Evolutionary conservation across 1,139 yeast genomes (phyloP), one percentile per base, ranked within the genome.

Genomic region (Diutina scorzettiae): DNA sequence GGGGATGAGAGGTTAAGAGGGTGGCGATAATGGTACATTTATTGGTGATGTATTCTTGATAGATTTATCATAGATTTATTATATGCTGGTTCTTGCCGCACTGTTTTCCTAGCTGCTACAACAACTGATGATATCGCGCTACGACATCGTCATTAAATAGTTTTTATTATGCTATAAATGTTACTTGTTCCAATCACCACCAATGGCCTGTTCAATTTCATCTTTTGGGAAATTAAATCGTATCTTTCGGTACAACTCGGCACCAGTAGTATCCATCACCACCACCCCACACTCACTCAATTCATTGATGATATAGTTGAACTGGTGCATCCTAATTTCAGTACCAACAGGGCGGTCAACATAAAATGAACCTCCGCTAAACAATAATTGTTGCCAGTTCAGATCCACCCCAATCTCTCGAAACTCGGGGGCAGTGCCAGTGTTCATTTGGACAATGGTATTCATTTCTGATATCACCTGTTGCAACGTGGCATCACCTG

Each of bases 401-500:
- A 23, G 28, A 16, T 9, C 11, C 39, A 23, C 20, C n/a, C 19
- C 27, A 14, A 34, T 34, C 6, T 21, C 39, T 9, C 16, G n/a
- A 7, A 34, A 34, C n/a, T 32, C 37, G n/a, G 14, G 28, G 27
- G 25, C 17, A 8, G 24, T 14, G 9, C 14, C 27, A 8, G 65
- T 56, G 14, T 58, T 49, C 54, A 64, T 49, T 9, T 54, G 50
- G 7, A 67, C 51, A 1, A 65, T 50, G 44, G 54, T 69, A 45
- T 72, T 75, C 55, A 85, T 70, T 53, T 89, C 96, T 53, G 84
- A 94, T 30, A 84, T 66, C 1, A 87, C 67, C 48, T 83, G 94
- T 20, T 91, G 91, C 42, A 87, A 55, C 1, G 78, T 56, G 48
- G 78, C 78, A 49, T 85, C 96, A 1, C 81, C 81, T 11, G 75